Percentiles rank a stretch among this genome's conserved stretches.
These are phyloP conservation scores for Phaeophleospora eucalypticola DNA, from an alignment of 2,329 filamentous ascomycete species.

Conservation along the genomic window DNA sequence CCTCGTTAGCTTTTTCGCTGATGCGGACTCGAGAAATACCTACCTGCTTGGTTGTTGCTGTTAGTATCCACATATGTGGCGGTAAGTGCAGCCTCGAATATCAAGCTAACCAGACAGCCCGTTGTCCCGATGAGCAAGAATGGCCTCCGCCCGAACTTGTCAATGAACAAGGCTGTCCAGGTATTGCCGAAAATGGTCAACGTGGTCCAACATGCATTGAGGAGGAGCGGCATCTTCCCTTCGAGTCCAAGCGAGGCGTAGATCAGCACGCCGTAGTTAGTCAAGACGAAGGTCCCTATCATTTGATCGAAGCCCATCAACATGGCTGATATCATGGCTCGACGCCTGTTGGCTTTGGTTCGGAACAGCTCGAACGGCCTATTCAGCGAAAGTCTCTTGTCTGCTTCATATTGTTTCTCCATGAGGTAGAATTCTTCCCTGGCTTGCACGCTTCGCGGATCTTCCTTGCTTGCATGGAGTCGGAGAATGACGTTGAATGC, in stretches of 20 bases:
- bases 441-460: too few relatives aligned
- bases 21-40: too few relatives aligned
- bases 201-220: constrained; percentile 43
- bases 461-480: too few relatives aligned
- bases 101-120: too few relatives aligned
- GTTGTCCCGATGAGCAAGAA: too few relatives aligned
- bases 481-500: too few relatives aligned
- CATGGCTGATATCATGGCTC: constrained; percentile 38
- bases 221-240: constrained; percentile 40
- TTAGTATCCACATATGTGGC: too few relatives aligned
- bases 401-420: too few relatives aligned
- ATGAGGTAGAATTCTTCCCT: too few relatives aligned
- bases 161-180: constrained; percentile 40
- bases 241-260: constrained; percentile 36
- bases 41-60: too few relatives aligned
- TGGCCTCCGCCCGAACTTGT: constrained; percentile 42
- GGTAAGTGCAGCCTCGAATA: too few relatives aligned
- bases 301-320: constrained; percentile 34
- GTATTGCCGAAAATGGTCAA: constrained; percentile 38
- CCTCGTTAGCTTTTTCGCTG: too few relatives aligned
- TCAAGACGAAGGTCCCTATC: constrained; percentile 16
- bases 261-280: constrained; percentile 40
- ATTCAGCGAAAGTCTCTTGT: constrained; percentile 29
- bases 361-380: constrained; percentile 41
- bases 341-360: constrained; percentile 38